Base-by-base conservation (phyloP, 2,329 filamentous ascomycete species). In the Colletotrichum lupini region DNA sequence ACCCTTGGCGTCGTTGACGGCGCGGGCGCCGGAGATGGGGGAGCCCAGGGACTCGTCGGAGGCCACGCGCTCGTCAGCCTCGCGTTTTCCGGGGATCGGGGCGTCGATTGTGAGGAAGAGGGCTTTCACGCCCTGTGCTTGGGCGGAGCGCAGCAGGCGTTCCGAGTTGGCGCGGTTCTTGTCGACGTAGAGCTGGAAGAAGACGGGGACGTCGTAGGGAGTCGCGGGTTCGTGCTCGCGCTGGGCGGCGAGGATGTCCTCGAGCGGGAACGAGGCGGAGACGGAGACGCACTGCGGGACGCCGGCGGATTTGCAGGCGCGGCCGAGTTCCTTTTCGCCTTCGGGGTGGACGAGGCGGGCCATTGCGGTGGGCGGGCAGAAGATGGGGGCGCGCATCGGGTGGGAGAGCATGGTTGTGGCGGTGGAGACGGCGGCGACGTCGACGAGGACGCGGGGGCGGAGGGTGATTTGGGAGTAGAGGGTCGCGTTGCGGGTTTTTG, bases 171-270 rank as follows among this genome's bases (percentile, higher is more conserved):
- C 68, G 0, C 89, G 83, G 74, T 90, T 83, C 76, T 87, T 88
- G 79, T 91, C 87, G 63, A 92, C 88, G 76, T 92, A 92, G 6
- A 92, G 83, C 78, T 92, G 90, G 77, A 91, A 91, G 82, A 91
- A 90, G 67, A 87, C 76, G 5, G 79, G 80, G 1, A 72, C 72
- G 14, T 75, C 79, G 68, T 85, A 81, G 35, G 73, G 69, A 3
- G 37, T 30, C 2, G 30, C 19, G 14, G 67, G 32, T n/a, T 26
- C 2, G 57, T 67, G 57, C 19, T 42, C 37, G 28, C 52, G 65
- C 16, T 67, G 72, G 19, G 73, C 73, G 59, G 66, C 65, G 30
- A 76, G 67, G 37, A 92, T 87, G 67, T 91, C 89, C 1, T 84
- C 78, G 49, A 91, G 83, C 0, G 90, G 85, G 75, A 87, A 92